Percentiles rank a stretch among this genome's conserved stretches.
Conservation (phyloP, 2,329 filamentous ascomycete genomes). For the Drechslera avenae region DNA sequence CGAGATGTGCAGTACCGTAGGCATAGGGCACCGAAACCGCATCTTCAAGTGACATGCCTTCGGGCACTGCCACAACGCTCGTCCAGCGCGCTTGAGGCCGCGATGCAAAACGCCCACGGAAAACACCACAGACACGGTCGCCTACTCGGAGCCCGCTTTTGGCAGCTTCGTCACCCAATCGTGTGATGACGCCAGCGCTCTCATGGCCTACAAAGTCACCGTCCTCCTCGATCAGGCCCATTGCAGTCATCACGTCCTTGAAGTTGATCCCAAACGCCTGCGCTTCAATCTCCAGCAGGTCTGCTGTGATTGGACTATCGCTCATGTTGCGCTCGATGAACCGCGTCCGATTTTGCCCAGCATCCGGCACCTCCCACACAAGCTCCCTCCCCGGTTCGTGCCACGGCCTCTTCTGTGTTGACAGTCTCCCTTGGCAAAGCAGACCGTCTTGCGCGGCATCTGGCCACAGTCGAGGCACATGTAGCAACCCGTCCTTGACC, state of each 20-base stretch:
- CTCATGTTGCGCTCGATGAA: no score
- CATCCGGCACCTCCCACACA: no score
- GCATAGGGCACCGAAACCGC: not conserved
- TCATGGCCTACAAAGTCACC: no score
- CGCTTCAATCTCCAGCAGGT: no score
- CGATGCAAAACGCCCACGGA: not conserved
- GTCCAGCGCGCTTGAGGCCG: not conserved
- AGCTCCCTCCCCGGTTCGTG: no score
- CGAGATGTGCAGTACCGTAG: not conserved
- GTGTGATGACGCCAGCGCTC: not conserved
- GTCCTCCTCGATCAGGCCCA: no score
- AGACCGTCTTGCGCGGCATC: not conserved
- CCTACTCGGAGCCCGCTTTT: not conserved
- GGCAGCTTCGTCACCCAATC: not conserved
- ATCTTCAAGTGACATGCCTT: not conserved
- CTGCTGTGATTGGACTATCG: no score
- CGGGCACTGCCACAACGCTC: not conserved
- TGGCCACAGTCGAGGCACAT: not conserved
- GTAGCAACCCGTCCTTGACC: not conserved
- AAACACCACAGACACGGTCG: conserved; percentile 5
- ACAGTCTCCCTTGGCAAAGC: not conserved
- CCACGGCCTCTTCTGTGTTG: no score
- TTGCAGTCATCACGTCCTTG: no score
- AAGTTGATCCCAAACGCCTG: no score
- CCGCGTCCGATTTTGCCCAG: no score